Evolutionary conservation across 2,329 filamentous ascomycete genomes (phyloP).

Genomic region (Nigrospora oryzae): DNA sequence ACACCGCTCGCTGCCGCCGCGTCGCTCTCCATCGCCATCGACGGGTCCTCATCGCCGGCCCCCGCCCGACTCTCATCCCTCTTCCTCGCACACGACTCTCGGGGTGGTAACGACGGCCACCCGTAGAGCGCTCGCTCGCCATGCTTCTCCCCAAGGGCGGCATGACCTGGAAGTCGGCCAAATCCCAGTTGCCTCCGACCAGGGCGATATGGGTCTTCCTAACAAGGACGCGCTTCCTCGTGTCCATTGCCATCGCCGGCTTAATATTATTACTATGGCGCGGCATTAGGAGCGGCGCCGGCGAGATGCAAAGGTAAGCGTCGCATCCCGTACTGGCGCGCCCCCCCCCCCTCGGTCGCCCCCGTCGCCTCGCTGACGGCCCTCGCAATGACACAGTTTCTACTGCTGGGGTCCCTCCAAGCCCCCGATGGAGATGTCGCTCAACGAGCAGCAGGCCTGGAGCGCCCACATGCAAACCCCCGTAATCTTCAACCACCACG

Average conservation of each 20-base stretch:
- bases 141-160: conserved; percentile 92
- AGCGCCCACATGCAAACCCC: conserved; percentile 82
- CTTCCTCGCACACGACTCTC: background rate
- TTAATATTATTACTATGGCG: conserved; percentile 80
- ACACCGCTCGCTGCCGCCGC: too few species aligned
- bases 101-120: conserved; percentile 33
- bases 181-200: conserved; percentile 67
- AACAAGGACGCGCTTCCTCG: conserved; percentile 69
- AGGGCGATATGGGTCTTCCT: conserved; percentile 63
- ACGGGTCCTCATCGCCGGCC: too few species aligned
- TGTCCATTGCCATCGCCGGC: conserved; percentile 62
- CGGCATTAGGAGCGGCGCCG: conserved; percentile 69
- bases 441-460: conserved; percentile 88
- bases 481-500: conserved; percentile 93
- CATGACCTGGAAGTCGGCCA: conserved; percentile 86
- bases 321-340: too few species aligned
- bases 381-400: conserved; percentile 51
- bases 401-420: conserved; percentile 95
- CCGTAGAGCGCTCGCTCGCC: conserved; percentile 23
- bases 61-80: background rate
- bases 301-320: conserved; percentile 82
- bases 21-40: too few species aligned
- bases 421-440: conserved; percentile 90
- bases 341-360: background rate
- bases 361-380: conserved; percentile 7